phyloP scores from a whole-genome alignment of 1,284 basidiomycete species.

The Cutaneotrichosporon cutaneum region DNA sequence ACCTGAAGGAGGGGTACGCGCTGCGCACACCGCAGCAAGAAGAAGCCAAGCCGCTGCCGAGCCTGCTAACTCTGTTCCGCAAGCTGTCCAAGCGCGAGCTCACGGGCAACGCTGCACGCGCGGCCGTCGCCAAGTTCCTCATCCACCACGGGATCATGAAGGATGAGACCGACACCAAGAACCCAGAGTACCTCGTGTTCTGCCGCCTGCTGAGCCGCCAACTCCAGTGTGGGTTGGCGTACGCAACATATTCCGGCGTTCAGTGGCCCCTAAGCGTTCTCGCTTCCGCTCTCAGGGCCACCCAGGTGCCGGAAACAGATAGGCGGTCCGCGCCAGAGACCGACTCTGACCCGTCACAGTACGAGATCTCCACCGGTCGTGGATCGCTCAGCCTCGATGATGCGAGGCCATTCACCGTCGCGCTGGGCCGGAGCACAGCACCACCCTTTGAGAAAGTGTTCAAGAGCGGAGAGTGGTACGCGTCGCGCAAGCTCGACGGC shows the following conservation, averaged over 20 bases:
- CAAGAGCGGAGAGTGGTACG: slow-evolving; percentile 35
- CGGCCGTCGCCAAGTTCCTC: slow-evolving; percentile 27
- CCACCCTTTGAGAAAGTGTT: slow-evolving; percentile 31
- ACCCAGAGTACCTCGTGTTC: not conserved
- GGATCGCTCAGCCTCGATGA: not conserved
- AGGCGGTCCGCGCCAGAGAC: no score
- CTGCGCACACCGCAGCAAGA: not conserved
- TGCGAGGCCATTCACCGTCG: slow-evolving; percentile 31
- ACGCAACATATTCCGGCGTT: not conserved
- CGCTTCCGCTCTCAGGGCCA: not conserved
- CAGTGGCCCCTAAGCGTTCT: not conserved
- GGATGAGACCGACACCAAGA: not conserved
- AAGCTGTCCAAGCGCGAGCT: slow-evolving; percentile 19
- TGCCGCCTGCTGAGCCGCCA: not conserved
- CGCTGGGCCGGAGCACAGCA: slow-evolving; percentile 39
- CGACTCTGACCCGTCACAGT: no score
- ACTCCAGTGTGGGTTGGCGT: not conserved
- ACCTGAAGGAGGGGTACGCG: slow-evolving; percentile 5
- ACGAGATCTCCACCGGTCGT: no score
- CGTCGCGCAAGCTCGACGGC: slow-evolving; percentile 50
- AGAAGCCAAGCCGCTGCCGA: not conserved
- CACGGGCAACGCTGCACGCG: slow-evolving; percentile 30
- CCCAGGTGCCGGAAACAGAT: not conserved
- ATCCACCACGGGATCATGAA: slow-evolving; percentile 11
- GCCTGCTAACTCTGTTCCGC: slow-evolving; percentile 28